These are phyloP conservation scores for Irpex lacteus DNA, from an alignment of 1,284 basidiomycete species.

Conservation along the genomic window DNA sequence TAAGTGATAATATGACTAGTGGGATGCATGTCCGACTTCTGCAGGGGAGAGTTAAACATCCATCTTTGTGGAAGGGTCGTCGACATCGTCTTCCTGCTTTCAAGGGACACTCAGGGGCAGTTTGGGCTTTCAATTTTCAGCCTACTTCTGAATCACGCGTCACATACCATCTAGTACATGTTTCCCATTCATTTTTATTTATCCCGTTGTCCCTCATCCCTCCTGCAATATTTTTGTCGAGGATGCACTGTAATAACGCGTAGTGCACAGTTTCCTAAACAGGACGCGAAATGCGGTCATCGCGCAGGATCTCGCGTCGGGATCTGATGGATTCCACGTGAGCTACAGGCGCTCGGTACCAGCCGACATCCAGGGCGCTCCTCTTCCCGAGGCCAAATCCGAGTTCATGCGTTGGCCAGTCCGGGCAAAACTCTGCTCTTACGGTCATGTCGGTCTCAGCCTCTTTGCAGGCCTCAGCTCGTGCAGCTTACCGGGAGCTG, in stretches of 20 bases:
- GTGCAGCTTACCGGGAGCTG: constrained; percentile 69
- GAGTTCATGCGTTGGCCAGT: not conserved
- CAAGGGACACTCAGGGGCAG: not conserved
- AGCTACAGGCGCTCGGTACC: not conserved
- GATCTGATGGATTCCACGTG: constrained; percentile 23
- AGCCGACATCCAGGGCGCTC: no score
- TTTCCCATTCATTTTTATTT: not conserved
- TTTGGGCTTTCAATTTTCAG: not conserved
- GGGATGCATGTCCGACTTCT: constrained; percentile 4
- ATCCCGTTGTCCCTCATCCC: not conserved
- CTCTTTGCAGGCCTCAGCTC: constrained; percentile 44
- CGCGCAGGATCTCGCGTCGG: constrained; percentile 28
- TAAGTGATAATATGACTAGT: constrained; percentile 8
- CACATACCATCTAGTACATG: not conserved
- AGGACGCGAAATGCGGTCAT: constrained; percentile 42
- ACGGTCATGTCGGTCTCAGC: constrained; percentile 26
- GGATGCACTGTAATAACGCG: constrained; percentile 21
- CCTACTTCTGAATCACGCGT: not conserved
- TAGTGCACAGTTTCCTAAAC: constrained; percentile 34
- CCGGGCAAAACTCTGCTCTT: not conserved
- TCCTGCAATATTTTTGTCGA: constrained; percentile 11
- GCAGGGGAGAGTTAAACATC: not conserved
- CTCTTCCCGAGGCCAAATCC: not conserved
- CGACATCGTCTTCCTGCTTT: constrained; percentile 10
- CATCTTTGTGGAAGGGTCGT: constrained; percentile 8